A percentile compares a stretch with the other conserved stretches of the same genome.
These are phyloP conservation scores for Nothophaeocryptopus gaeumannii DNA, from an alignment of 2,329 filamentous ascomycete genomes.

Conservation along the genomic window DNA sequence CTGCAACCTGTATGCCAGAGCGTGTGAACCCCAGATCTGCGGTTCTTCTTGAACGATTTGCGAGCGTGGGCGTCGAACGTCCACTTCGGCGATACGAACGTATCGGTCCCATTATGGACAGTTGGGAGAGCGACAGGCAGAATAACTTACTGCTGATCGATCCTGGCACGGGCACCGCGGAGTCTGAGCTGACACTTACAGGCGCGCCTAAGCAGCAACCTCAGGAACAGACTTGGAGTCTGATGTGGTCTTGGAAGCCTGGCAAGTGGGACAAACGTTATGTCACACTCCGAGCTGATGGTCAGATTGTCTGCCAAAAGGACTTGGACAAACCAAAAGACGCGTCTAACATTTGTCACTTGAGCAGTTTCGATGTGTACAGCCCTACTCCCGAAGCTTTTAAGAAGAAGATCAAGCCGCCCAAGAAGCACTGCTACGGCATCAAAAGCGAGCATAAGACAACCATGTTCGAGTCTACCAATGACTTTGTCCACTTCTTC, in stretches of 20 bases:
- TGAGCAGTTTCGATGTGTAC: conserved; percentile 93
- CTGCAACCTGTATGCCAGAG: conserved; percentile 62
- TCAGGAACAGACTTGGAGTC: conserved; percentile 62
- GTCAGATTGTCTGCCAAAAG: conserved; percentile 70
- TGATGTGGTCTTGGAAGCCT: conserved; percentile 77
- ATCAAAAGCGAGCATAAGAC: conserved; percentile 91
- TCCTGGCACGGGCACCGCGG: conserved; percentile 50
- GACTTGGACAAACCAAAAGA: conserved; percentile 67
- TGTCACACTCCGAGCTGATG: conserved; percentile 68
- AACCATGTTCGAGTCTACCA: conserved; percentile 73
- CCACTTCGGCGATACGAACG: conserved; percentile 81
- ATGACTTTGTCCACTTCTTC: conserved; percentile 92
- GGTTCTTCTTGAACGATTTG: conserved; percentile 75
- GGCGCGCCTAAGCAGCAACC: conserved; percentile 65
- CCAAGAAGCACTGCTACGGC: conserved; percentile 81
- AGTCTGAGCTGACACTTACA: conserved; percentile 62
- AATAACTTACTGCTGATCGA: conserved; percentile 70
- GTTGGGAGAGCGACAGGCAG: conserved; percentile 80
- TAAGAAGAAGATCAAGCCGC: conserved; percentile 71
- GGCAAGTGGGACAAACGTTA: conserved; percentile 88
- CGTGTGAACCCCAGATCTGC: conserved; percentile 63
- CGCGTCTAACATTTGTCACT: conserved; percentile 68
- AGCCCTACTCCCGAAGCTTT: conserved; percentile 66
- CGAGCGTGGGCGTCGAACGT: conserved; percentile 72
- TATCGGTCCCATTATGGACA: conserved; percentile 84